A percentile compares a stretch with the other conserved stretches of the same genome.
These are phyloP conservation scores for Suillus subaureus DNA, from an alignment of 768 basidiomycete species.

Conservation along the genomic window DNA sequence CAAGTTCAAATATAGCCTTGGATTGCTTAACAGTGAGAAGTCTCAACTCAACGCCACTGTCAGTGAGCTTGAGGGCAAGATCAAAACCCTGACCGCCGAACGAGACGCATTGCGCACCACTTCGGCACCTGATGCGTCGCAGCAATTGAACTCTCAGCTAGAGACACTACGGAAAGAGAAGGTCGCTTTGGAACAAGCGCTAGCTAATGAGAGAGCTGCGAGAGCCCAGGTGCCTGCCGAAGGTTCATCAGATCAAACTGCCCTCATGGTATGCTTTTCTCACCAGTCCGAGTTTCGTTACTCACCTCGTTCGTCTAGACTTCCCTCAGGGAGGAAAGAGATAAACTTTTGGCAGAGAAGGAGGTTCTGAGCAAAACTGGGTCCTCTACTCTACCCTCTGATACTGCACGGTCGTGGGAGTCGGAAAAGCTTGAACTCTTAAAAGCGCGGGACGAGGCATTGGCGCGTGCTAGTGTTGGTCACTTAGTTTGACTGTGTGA, in stretches of 20 bases:
- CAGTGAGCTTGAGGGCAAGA: constrained; percentile 25
- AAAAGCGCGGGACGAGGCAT: constrained; percentile 61
- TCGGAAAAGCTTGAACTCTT: constrained; percentile 59
- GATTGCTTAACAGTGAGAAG: constrained; percentile 30
- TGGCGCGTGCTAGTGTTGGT: constrained; percentile 58
- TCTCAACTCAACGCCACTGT: constrained; percentile 31
- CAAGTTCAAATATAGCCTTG: constrained; percentile 26
- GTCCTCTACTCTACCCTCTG: constrained; percentile 25
- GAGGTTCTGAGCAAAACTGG: constrained; percentile 35
- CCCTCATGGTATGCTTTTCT: constrained; percentile 34
- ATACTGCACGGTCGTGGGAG: constrained; percentile 50
- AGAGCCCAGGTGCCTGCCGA: constrained; percentile 18
- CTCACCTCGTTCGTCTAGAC: constrained; percentile 39
- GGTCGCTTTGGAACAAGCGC: constrained; percentile 37
- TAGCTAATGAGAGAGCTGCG: constrained; percentile 40
- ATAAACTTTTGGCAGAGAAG: constrained; percentile 63
- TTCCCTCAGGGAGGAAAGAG: constrained; percentile 58
- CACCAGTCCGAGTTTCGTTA: too few species aligned
- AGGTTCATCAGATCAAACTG: constrained; percentile 24
- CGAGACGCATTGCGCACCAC: constrained; percentile 29
- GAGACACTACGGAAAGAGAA: constrained; percentile 41
- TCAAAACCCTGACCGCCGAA: constrained; percentile 32
- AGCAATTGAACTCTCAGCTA: constrained; percentile 37
- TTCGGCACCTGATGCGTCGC: constrained; percentile 21
- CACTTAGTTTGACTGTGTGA: neutral